Evolutionary conservation across 1,284 basidiomycete species (phyloP).

Genomic region (Takashimella koratensis): DNA sequence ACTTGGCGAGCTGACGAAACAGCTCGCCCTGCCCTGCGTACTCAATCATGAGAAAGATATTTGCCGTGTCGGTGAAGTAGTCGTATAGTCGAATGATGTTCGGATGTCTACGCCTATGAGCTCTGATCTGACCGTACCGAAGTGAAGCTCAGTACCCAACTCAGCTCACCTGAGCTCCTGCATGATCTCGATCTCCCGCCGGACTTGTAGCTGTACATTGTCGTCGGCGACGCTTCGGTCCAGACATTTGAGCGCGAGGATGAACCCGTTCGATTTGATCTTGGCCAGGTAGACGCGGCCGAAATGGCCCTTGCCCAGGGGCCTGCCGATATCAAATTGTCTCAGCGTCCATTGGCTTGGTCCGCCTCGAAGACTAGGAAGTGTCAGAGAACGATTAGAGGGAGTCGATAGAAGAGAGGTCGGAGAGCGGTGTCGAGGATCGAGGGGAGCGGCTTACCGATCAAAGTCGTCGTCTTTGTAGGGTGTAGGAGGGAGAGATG

Average conservation of each 20-base stretch:
- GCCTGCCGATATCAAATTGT: constrained; percentile 93
- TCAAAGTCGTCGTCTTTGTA: too few relatives aligned
- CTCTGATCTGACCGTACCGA: neutral
- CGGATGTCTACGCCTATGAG: constrained; percentile 70
- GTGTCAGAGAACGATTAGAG: too few relatives aligned
- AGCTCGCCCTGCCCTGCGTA: constrained; percentile 88
- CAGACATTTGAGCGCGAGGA: constrained; percentile 90
- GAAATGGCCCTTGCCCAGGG: constrained; percentile 97
- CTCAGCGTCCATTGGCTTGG: too few relatives aligned
- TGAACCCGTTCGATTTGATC: constrained; percentile 80
- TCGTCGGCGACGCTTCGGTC: constrained; percentile 91
- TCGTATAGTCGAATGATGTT: constrained; percentile 92
- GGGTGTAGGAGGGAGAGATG: too few relatives aligned
- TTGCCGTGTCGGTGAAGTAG: constrained; percentile 93
- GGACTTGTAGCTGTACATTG: constrained; percentile 85
- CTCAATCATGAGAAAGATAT: constrained; percentile 95
- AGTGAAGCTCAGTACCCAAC: neutral
- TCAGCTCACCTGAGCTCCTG: constrained; percentile 51
- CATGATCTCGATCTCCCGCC: constrained; percentile 90
- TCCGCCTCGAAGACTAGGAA: too few relatives aligned
- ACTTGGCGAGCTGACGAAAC: constrained; percentile 77
- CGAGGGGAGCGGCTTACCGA: too few relatives aligned
- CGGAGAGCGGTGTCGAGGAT: too few relatives aligned
- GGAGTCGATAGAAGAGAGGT: neutral
- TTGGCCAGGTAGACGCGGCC: constrained; percentile 98